A percentile compares a stretch with the other conserved stretches of the same genome.
phyloP scores from a whole-genome alignment of 371 early-diverging fungal genomes.

The Mucor racemosus region DNA sequence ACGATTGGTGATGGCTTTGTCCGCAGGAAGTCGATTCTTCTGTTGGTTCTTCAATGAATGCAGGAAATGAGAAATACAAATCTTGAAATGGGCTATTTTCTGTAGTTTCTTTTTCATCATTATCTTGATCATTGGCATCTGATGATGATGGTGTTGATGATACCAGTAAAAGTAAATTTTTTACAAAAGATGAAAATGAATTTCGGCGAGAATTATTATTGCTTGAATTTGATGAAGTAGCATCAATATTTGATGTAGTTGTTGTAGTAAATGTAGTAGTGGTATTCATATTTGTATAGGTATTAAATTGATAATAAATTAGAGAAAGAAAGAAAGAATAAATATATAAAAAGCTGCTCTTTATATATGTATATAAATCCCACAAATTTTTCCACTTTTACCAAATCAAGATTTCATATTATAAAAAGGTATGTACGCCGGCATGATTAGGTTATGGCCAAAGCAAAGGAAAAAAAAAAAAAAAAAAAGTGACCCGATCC shows the following conservation, averaged over 20 bases:
- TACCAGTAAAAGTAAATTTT: slow-evolving; percentile 33
- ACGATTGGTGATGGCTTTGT: slow-evolving; percentile 13
- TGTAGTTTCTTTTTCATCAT: slow-evolving; percentile 2
- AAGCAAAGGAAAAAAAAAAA: slow-evolving; percentile 10
- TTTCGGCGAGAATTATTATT: slow-evolving; percentile 19
- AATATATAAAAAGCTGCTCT: not conserved
- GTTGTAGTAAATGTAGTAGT: not conserved
- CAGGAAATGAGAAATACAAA: slow-evolving; percentile 36
- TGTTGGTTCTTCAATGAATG: slow-evolving; percentile 23
- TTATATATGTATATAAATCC: not conserved
- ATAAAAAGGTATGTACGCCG: slow-evolving; percentile 14
- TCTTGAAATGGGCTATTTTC: slow-evolving; percentile 30
- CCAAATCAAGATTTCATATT: not conserved
- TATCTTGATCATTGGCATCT: not conserved
- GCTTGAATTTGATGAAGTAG: slow-evolving; percentile 1
- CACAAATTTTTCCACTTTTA: slow-evolving; percentile 2
- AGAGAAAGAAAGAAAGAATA: not conserved
- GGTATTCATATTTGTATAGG: not conserved
- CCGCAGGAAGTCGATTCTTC: slow-evolving; percentile 20
- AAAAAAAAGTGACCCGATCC: slow-evolving; percentile 24
- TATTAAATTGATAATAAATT: not conserved
- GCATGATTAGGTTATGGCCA: slow-evolving; percentile 18
- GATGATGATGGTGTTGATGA: slow-evolving; percentile 23
- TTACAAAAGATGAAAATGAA: slow-evolving; percentile 38
- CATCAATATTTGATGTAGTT: not conserved